Conservation (phyloP, 768 basidiomycete species). For the Stropharia rugosoannulata region DNA sequence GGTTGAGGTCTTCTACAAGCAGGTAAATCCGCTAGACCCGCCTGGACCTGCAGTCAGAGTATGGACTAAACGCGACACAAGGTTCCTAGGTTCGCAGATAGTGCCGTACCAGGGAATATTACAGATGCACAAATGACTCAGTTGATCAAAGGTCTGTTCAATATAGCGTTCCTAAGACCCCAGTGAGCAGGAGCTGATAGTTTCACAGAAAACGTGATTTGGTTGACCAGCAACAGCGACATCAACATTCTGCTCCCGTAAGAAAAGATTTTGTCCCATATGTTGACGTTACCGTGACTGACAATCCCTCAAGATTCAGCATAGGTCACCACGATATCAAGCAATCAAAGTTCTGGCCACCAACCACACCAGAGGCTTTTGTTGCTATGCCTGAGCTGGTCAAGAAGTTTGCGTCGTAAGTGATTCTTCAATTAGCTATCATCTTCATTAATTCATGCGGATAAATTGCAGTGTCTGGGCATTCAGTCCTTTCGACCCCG, state of each 20-base stretch:
- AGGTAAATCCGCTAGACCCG: slow-evolving; percentile 9
- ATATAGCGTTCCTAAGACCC: background rate
- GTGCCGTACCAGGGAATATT: slow-evolving; percentile 14
- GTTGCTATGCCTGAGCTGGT: slow-evolving; percentile 22
- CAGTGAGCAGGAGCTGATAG: background rate
- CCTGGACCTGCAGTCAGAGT: background rate
- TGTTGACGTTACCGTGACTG: background rate
- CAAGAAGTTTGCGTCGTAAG: slow-evolving; percentile 18
- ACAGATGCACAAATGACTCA: slow-evolving; percentile 14
- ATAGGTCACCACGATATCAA: slow-evolving; percentile 25
- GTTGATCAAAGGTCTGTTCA: slow-evolving; percentile 21
- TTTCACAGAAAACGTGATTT: slow-evolving; percentile 21
- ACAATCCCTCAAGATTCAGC: slow-evolving; percentile 18
- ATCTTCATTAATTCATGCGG: background rate
- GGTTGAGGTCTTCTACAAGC: slow-evolving; percentile 13
- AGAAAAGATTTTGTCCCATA: background rate
- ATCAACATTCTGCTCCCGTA: slow-evolving; percentile 25
- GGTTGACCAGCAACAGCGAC: slow-evolving; percentile 26
- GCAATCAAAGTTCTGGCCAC: slow-evolving; percentile 23
- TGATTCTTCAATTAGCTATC: background rate
- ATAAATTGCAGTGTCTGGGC: slow-evolving; percentile 17
- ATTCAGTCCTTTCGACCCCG: slow-evolving; percentile 25
- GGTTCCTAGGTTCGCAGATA: slow-evolving; percentile 16
- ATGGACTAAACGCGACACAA: background rate
- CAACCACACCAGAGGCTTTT: slow-evolving; percentile 20